Conservation (phyloP, 1,284 basidiomycete species). For the Ustilago loliicola region DNA sequence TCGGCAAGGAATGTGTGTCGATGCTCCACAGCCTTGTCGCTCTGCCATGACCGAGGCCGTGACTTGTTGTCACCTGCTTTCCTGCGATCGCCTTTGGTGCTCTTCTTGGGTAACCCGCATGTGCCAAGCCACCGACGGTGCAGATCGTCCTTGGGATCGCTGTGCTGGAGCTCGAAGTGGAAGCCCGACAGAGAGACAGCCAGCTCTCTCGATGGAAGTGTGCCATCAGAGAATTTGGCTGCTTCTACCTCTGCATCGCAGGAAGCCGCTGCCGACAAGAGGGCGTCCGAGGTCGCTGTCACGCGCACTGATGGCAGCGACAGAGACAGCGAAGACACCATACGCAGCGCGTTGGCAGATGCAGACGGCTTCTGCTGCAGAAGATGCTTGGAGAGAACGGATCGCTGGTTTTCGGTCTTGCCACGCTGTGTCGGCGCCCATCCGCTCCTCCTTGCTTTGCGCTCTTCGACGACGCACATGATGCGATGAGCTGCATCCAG, state of each 20-base stretch:
- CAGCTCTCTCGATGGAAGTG: conserved; percentile 32
- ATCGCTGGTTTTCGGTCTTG: conserved; percentile 16
- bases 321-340: conserved; percentile 30
- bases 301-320: conserved; percentile 42
- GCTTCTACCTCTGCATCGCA: not conserved
- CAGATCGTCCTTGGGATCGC: conserved; percentile 48
- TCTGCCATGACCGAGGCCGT: not conserved
- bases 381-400: conserved; percentile 43
- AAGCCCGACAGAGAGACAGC: conserved; percentile 37
- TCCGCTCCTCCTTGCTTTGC: conserved; percentile 41
- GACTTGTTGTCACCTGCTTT: not conserved
- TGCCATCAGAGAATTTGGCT: not conserved
- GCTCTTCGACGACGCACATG: conserved; percentile 37
- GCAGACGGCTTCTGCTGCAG: conserved; percentile 36
- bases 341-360: conserved; percentile 20
- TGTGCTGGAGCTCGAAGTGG: conserved; percentile 53
- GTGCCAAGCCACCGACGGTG: conserved; percentile 68
- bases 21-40: conserved; percentile 45
- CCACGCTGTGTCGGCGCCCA: conserved; percentile 24
- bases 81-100: conserved; percentile 1
- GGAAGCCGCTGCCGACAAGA: conserved; percentile 17
- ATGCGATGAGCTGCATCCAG: conserved; percentile 51
- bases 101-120: conserved; percentile 45
- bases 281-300: conserved; percentile 35
- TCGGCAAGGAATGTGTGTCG: conserved; percentile 58